Evolutionary conservation across 345 rosid species (phyloP), one percentile per base, ranked within the genome.

Genomic region (Boechera stricta): DNA sequence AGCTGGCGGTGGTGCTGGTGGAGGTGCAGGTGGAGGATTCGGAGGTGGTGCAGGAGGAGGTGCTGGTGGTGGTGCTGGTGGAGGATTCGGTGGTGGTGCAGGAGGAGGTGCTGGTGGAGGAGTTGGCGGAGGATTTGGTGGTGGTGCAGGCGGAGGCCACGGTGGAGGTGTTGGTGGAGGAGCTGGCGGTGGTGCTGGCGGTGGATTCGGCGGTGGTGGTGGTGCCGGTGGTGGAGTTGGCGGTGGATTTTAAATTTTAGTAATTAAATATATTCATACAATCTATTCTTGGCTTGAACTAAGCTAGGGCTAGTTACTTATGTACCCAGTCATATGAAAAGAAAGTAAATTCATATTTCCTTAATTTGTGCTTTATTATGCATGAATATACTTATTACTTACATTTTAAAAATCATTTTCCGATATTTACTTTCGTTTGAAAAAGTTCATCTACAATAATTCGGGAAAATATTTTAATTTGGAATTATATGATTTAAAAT

Each of bases 121-220:
- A 2, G 4, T 11, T 0, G 83, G 85, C 0, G 81, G 70, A 1
- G 85, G 82, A 10, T 51, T 26, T 0, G 83, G 70, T 0, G 69
- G 69, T 1, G 81, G 79, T 9, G 48, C 11, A 0, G 81, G 82
- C 0, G 80, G 80, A 18, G 83, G 81, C 0, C 74, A 66, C 1
- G 31, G 26, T 3, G 85, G 73, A 1, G 79, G 57, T 1, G 74
- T 56, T 4, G 67, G 81, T 10, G 80, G 81, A 24, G 76, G 76
- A 42, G 73, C 77, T 2, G 79, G 79, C 0, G 74, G 74, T 16
- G 79, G 79, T 3, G 74, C 56, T 29, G 80, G 80, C 21, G 80
- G 75, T 42, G 76, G 76, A 54, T 70, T 70, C 6, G 76, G 80
- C 0, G 80, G 80, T 10, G 80, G 73, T 3, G 74, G 70, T 21